Base-by-base conservation (phyloP, 2,329 filamentous ascomycete genomes). In the Periconia sp. region DNA sequence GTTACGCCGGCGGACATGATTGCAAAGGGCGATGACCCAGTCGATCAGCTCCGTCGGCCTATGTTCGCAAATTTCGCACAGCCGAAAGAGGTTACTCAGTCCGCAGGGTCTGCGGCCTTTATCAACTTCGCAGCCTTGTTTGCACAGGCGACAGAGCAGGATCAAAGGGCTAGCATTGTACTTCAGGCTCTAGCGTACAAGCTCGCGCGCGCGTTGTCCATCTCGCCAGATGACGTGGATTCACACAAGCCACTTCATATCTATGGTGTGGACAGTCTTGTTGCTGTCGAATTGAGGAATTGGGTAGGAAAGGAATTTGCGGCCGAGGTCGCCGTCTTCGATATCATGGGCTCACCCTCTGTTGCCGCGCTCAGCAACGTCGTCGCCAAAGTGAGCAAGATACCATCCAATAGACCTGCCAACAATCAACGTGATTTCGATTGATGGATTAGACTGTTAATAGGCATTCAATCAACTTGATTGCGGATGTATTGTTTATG, bases 201-300 rank as follows among this genome's bases (percentile, higher is more conserved):
- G 29, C 19, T 59, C 1, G 48, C 56, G 3, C 45, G 42, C 13
- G 25, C 57, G 5, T 41, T 59, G 2, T 43, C 49, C 4, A 43
- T 59, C 2, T 39, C 39, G 16, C 40, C 40, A 17, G 63, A 66
- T 1, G 59, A 63, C 22, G 48, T 61, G 4, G 54, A 65, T 28
- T 39, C 57, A 2, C 43, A 32, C 5, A 57, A 52, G 17, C 51
- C 65, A 3, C 43, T 67, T 5, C 36, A 52, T 29, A 37, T 18
- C 16, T 49, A 31, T 17, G 46, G 46, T 3, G 37, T 49, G 8
- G 46, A 49, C 18, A 38, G 32, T 4, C 40, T 41, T 10, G 33
- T 42, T 4, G 45, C 45, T 2, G 36, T 48, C n/a, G 45, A 48
- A 22, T 15, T 48, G 12, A 21, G 41, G n/a, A 42, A 40, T 17